phyloP scores from a whole-genome alignment of 306 rosid species.

The Luffa acutangula region DNA sequence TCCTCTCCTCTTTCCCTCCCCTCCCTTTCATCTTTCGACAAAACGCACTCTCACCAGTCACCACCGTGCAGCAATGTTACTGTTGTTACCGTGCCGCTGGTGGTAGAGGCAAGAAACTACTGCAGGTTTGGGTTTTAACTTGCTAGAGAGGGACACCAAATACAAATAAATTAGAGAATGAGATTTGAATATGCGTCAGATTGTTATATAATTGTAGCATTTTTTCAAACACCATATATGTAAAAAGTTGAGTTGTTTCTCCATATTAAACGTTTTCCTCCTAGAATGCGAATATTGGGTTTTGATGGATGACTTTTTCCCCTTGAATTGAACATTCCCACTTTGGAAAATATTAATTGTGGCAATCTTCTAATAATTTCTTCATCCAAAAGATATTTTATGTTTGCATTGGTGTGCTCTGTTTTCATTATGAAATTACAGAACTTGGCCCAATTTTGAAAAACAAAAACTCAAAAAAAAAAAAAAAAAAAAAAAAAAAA shows the following conservation, averaged over 20 bases:
- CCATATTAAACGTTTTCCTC: background rate
- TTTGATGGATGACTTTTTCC: background rate
- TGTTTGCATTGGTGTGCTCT: background rate
- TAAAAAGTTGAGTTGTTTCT: background rate
- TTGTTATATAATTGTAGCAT: background rate
- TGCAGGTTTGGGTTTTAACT: background rate
- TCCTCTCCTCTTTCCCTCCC: too few species aligned
- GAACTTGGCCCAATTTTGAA: background rate
- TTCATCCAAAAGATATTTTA: background rate
- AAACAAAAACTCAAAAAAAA: too few species aligned
- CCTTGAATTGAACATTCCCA: too few species aligned
- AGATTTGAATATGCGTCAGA: background rate
- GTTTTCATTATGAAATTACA: background rate
- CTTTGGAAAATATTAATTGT: too few species aligned
- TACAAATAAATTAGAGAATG: background rate
- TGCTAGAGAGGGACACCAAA: background rate
- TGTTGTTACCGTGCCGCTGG: too few species aligned
- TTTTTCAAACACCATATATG: background rate
- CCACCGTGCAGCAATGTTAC: too few species aligned
- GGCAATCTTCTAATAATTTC: too few species aligned
- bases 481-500: too few species aligned
- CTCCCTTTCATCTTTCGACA: too few species aligned
- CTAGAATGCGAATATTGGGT: background rate
- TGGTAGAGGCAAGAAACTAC: too few species aligned
- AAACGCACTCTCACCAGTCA: too few species aligned